phyloP scores from a whole-genome alignment of 2,329 filamentous ascomycete species.

The Penicillium sp. region DNA sequence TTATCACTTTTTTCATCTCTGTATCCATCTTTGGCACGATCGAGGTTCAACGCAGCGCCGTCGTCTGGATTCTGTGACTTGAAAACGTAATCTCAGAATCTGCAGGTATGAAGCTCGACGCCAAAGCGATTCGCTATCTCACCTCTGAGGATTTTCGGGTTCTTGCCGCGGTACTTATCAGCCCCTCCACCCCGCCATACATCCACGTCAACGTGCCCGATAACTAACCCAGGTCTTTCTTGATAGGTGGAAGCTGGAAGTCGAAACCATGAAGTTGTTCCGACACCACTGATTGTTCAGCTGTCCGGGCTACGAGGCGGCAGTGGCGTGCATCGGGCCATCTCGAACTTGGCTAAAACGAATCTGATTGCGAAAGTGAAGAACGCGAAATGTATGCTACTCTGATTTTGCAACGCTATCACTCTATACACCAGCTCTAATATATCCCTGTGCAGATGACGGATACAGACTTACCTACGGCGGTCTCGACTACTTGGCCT shows the following conservation, averaged over 20 bases:
- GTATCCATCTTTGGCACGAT: conserved; percentile 11
- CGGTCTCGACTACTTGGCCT: conserved; percentile 92
- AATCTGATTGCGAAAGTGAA: conserved; percentile 88
- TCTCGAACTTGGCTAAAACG: conserved; percentile 85
- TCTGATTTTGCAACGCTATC: not conserved
- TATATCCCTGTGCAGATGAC: conserved; percentile 54
- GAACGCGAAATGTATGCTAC: conserved; percentile 70
- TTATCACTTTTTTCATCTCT: conserved; percentile 30
- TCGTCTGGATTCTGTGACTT: conserved; percentile 1
- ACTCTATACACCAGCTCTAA: conserved; percentile 7
- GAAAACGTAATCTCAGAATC: not conserved
- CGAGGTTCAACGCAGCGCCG: conserved; percentile 2
- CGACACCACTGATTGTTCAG: conserved; percentile 79
- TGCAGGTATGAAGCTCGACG: conserved; percentile 81
- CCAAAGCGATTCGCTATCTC: conserved; percentile 87
- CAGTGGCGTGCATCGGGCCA: conserved; percentile 75
- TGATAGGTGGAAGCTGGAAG: conserved; percentile 81
- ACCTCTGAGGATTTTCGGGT: conserved; percentile 91
- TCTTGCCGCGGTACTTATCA: conserved; percentile 67
- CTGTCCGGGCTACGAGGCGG: conserved; percentile 72
- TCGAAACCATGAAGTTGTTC: conserved; percentile 95
- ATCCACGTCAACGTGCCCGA: not conserved
- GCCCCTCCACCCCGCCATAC: conserved; percentile 32
- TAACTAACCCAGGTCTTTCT: not conserved
- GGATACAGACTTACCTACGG: conserved; percentile 96